phyloP scores from a whole-genome alignment of 2,329 filamentous ascomycete species.

The Neopestalotiopsis clavispora region DNA sequence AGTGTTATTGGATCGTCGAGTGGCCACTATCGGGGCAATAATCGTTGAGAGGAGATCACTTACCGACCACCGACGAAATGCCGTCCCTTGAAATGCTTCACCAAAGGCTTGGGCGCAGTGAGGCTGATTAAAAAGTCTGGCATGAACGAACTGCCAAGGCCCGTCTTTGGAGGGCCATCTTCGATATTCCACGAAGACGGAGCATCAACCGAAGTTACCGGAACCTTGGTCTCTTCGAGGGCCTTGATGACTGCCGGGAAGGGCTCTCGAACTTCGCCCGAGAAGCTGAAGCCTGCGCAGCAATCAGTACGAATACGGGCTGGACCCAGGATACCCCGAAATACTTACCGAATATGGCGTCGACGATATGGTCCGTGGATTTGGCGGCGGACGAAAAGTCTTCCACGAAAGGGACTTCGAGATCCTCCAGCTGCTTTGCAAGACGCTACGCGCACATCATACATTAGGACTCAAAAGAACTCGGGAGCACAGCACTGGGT shows the following conservation, averaged over 20 bases:
- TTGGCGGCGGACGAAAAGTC: slow-evolving; percentile 74
- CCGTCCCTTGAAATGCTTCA: slow-evolving; percentile 80
- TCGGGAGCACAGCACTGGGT: not conserved
- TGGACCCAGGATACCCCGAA: slow-evolving; percentile 22
- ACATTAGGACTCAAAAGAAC: not conserved
- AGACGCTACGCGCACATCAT: slow-evolving; percentile 63
- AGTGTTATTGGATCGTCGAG: slow-evolving; percentile 25
- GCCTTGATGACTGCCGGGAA: slow-evolving; percentile 82
- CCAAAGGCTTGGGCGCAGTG: slow-evolving; percentile 91
- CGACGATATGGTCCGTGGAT: slow-evolving; percentile 79
- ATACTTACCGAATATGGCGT: slow-evolving; percentile 83
- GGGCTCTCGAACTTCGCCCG: slow-evolving; percentile 88
- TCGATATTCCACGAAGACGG: slow-evolving; percentile 97
- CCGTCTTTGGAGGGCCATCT: slow-evolving; percentile 76
- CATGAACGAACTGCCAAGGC: slow-evolving; percentile 79
- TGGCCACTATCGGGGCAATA: not conserved
- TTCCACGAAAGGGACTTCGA: slow-evolving; percentile 81
- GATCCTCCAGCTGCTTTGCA: slow-evolving; percentile 80
- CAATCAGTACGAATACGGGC: not conserved
- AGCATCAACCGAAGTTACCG: slow-evolving; percentile 88
- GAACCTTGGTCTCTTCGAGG: slow-evolving; percentile 73
- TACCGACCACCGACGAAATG: slow-evolving; percentile 91
- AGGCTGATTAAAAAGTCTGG: slow-evolving; percentile 83
- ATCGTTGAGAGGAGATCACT: slow-evolving; percentile 31
- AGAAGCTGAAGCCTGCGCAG: slow-evolving; percentile 81